Evolutionary conservation across 1,139 yeast genomes (phyloP).

Genomic region (Candida sp.): DNA sequence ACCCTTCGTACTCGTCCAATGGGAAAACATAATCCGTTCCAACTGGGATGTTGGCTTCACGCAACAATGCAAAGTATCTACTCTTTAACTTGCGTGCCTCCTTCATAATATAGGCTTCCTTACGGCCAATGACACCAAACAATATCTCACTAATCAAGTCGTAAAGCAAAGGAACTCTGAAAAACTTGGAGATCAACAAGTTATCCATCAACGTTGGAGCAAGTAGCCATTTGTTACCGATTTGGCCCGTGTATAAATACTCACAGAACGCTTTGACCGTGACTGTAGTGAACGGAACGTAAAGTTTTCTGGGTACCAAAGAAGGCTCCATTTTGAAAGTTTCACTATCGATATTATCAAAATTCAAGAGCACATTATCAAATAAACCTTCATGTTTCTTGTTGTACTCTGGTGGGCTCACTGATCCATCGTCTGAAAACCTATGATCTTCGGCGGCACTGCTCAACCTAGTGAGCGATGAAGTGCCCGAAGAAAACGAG

Average conservation of each 20-base stretch:
- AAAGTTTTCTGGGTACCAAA: conserved; percentile 67
- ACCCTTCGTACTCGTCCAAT: conserved; percentile 72
- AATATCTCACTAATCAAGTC: conserved; percentile 71
- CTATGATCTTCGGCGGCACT: conserved; percentile 2
- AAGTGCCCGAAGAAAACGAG: conserved; percentile 17
- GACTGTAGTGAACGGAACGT: conserved; percentile 65
- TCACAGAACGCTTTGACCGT: conserved; percentile 72
- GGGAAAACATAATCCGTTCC: conserved; percentile 36
- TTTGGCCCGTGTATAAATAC: conserved; percentile 77
- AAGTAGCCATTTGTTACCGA: conserved; percentile 73
- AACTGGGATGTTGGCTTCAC: conserved; percentile 24
- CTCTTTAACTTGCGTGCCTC: conserved; percentile 40
- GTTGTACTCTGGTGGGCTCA: conserved; percentile 1
- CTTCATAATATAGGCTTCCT: conserved; percentile 56
- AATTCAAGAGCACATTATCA: conserved; percentile 36
- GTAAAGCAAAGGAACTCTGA: conserved; percentile 68
- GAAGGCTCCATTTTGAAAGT: conserved; percentile 56
- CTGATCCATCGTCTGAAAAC: conserved; percentile 4
- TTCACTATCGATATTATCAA: conserved; percentile 38
- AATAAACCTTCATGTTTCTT: conserved; percentile 16
- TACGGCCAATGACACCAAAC: conserved; percentile 69
- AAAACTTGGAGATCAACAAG: conserved; percentile 62
- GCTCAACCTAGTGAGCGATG: conserved; percentile 12
- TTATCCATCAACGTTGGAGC: conserved; percentile 71
- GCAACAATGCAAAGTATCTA: conserved; percentile 28